phyloP scores from a whole-genome alignment of 2,329 filamentous ascomycete species.

The Trichocomaceae sp. region DNA sequence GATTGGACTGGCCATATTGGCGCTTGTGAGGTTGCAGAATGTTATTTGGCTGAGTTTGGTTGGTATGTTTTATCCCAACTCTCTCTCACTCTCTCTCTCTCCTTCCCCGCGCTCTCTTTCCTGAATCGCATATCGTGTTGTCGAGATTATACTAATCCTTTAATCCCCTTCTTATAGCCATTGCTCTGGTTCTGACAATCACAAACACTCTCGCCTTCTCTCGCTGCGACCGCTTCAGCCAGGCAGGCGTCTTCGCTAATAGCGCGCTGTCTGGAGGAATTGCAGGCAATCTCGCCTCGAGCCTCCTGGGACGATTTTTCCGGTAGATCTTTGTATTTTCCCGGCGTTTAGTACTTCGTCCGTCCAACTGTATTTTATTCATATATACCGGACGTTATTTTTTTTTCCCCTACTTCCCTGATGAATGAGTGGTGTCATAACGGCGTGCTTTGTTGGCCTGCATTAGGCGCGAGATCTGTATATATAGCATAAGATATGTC shows the following conservation, averaged over 20 bases:
- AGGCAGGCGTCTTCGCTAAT: constrained; percentile 54
- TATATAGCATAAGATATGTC: too few relatives aligned
- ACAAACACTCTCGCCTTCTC: constrained; percentile 49
- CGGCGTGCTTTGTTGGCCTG: background rate
- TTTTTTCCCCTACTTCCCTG: background rate
- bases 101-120: too few relatives aligned
- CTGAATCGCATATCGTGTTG: background rate
- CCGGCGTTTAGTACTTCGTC: background rate
- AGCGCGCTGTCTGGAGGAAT: constrained; percentile 50
- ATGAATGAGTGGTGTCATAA: background rate
- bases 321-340: constrained; percentile 25
- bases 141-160: background rate
- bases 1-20: constrained; percentile 43
- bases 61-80: constrained; percentile 32
- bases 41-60: constrained; percentile 47
- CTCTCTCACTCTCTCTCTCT: background rate
- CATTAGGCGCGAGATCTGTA: background rate
- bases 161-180: constrained; percentile 27
- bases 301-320: constrained; percentile 51
- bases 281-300: constrained; percentile 49
- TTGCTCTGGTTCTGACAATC: constrained; percentile 45
- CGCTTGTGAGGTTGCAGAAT: constrained; percentile 40
- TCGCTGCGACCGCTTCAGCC: constrained; percentile 47
- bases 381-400: background rate
- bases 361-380: background rate